A percentile compares a stretch with the other conserved stretches of the same genome.
These are phyloP conservation scores for Phytopythium litorale DNA, from an alignment of 352 stramenopile genomes.

Conservation along the genomic window DNA sequence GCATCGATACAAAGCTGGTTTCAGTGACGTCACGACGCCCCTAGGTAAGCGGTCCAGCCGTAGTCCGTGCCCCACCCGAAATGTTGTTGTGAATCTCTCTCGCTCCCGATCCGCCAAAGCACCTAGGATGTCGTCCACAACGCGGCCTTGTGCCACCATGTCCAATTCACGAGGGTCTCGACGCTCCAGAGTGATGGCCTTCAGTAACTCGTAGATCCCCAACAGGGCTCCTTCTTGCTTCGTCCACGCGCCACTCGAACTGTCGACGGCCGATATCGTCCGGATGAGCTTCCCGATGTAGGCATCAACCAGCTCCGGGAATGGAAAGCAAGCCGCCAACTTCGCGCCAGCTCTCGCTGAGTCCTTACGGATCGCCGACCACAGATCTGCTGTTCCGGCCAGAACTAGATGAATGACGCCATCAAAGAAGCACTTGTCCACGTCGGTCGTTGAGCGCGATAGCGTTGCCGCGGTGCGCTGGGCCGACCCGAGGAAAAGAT, in stretches of 20 bases:
- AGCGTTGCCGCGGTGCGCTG: background rate
- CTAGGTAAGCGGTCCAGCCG: slow-evolving; percentile 18
- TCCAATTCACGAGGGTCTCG: background rate
- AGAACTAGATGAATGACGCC: background rate
- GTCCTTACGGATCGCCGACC: slow-evolving; percentile 5
- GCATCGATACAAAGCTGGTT: slow-evolving; percentile 46
- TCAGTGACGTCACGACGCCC: slow-evolving; percentile 33
- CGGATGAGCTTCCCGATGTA: background rate
- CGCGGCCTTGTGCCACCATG: background rate
- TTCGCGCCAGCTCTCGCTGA: background rate
- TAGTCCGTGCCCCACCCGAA: background rate
- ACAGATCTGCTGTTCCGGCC: background rate
- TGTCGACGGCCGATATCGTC: background rate
- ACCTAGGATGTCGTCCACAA: background rate
- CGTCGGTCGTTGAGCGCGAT: background rate
- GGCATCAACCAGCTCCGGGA: background rate
- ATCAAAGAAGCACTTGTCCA: background rate
- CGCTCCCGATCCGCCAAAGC: background rate
- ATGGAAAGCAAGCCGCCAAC: background rate
- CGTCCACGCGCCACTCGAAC: background rate
- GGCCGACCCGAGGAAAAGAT: background rate
- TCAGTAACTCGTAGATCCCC: background rate
- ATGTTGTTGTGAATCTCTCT: background rate
- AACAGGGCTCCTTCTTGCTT: slow-evolving; percentile 4
- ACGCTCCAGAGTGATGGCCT: background rate